Base-by-base conservation (phyloP, 208 protist species). In the Leishmania braziliensis region DNA sequence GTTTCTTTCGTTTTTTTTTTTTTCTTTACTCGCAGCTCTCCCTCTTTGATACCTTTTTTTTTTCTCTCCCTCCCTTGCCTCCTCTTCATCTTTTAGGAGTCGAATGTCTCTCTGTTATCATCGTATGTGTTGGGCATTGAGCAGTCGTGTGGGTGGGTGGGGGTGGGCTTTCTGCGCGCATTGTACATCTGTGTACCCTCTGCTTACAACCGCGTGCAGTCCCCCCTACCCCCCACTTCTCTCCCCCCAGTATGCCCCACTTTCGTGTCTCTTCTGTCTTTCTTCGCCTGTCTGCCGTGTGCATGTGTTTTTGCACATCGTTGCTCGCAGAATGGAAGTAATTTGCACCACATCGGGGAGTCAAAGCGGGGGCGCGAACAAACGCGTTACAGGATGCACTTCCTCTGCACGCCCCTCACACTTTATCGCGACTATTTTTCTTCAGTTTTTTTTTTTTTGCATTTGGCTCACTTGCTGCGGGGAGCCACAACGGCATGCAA, bases 31-130 rank as follows among this genome's bases (percentile, higher is more conserved):
- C 69, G 46, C 26, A 51, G 51, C 5, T 54, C 69, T 53, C 23
- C 20, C 26, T 73, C 69, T 73, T 16, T 51, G 29, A 14, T 73
- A 26, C 50, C 39, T 69, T 58, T 46, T 10, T 10, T 81, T 75
- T 73, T 79, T 83, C 68, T 71, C 53, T 73, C 54, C 53, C 56
- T 36, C 63, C 39, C n/a, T 39, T 43, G 5, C 20, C 39, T n/a
- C 66, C 39, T 51, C 76, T 81, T 62, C 29, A 18, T 9, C 43
- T 18, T 18, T 73, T 20, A 12, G 43, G 23, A 51, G n/a, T 43
- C 14, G 63, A 69, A 1, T 46, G 63, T 56, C 53, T 56, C 53
- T 12, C 53, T 56, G 10, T 56, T 56, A 20, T 12, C 53, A 56
- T 56, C 53, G n/a, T 16, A 20, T 56, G 29, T 39, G 62, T 4